Conservation (phyloP, 495 filamentous ascomycete genomes). For the Aspergillus indologenus region DNA sequence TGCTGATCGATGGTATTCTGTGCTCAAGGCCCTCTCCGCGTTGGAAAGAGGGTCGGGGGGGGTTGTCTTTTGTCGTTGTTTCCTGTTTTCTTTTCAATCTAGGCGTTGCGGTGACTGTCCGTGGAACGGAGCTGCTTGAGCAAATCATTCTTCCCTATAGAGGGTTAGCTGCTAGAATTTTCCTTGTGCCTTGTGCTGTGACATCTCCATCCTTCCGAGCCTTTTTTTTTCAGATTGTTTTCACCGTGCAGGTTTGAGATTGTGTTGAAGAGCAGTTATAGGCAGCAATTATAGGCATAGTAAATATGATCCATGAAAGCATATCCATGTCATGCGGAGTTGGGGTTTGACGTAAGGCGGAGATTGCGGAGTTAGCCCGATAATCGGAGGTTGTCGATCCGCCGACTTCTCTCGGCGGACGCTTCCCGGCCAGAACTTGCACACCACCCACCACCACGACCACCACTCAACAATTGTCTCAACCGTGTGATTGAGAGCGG, state of each 20-base stretch:
- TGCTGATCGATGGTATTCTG: slow-evolving; percentile 5
- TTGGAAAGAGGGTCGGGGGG: slow-evolving; percentile 9
- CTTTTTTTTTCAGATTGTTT: slow-evolving; percentile 6
- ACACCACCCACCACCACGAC: background rate
- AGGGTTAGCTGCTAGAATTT: slow-evolving; percentile 18
- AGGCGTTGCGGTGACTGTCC: slow-evolving; percentile 23
- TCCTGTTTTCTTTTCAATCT: slow-evolving; percentile 5
- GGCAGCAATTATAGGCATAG: slow-evolving; percentile 5
- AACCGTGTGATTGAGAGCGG: too few relatives aligned
- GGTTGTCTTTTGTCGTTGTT: slow-evolving; percentile 3
- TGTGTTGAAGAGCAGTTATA: background rate
- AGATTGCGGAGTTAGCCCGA: slow-evolving; percentile 23
- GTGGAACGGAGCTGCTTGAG: slow-evolving; percentile 11
- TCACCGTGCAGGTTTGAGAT: slow-evolving; percentile 7
- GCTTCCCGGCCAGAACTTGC: background rate
- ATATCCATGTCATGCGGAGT: background rate
- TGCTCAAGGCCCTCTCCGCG: background rate
- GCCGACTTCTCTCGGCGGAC: background rate
- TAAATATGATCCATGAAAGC: slow-evolving; percentile 23
- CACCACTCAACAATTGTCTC: too few relatives aligned
- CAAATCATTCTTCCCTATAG: slow-evolving; percentile 10
- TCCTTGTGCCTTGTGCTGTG: slow-evolving; percentile 7
- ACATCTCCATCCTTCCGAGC: slow-evolving; percentile 1
- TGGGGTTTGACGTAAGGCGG: slow-evolving; percentile 15
- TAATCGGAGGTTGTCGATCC: slow-evolving; percentile 11